Percentiles rank a stretch among this genome's conserved stretches.
These are phyloP conservation scores for Lasiosphaeria miniovina DNA, from an alignment of 495 filamentous ascomycete genomes.

Conservation along the genomic window DNA sequence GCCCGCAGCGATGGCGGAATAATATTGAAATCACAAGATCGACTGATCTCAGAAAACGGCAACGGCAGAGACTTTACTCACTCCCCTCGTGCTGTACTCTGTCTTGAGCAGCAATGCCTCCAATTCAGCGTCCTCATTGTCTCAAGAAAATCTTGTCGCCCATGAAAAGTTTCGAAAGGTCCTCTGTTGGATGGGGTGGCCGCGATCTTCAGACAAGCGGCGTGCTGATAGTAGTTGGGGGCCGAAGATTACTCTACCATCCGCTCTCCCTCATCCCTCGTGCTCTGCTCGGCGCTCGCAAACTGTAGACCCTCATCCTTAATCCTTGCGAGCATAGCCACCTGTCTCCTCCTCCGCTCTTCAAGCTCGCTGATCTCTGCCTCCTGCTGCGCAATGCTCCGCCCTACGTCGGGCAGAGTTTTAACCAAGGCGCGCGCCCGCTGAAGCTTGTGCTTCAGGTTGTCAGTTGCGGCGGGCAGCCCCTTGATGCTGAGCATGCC, in stretches of 20 bases:
- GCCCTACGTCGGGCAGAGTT: slow-evolving; percentile 68
- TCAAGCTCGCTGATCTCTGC: slow-evolving; percentile 75
- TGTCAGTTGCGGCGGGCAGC: slow-evolving; percentile 67
- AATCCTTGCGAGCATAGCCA: slow-evolving; percentile 48
- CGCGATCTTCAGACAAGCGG: no score
- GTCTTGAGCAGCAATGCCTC: no score
- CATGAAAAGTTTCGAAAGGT: no score
- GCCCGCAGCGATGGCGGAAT: no score
- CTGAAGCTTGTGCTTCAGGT: slow-evolving; percentile 75
- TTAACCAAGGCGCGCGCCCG: slow-evolving; percentile 67
- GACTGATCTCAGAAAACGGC: no score
- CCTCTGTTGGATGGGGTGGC: no score
- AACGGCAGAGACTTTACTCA: no score
- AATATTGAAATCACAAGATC: no score
- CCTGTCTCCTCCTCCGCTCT: slow-evolving; percentile 59
- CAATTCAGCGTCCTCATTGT: no score
- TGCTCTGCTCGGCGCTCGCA: slow-evolving; percentile 19
- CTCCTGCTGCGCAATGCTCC: slow-evolving; percentile 73
- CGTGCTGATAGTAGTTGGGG: background rate
- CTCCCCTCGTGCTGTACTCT: no score
- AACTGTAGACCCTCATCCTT: slow-evolving; percentile 41
- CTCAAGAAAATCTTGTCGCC: no score
- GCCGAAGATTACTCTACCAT: slow-evolving; percentile 21
- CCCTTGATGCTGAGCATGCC: slow-evolving; percentile 66
- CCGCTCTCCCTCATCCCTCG: slow-evolving; percentile 17